Conservation (phyloP, 1,284 basidiomycete genomes). For the Ceratobasidium sp. region DNA sequence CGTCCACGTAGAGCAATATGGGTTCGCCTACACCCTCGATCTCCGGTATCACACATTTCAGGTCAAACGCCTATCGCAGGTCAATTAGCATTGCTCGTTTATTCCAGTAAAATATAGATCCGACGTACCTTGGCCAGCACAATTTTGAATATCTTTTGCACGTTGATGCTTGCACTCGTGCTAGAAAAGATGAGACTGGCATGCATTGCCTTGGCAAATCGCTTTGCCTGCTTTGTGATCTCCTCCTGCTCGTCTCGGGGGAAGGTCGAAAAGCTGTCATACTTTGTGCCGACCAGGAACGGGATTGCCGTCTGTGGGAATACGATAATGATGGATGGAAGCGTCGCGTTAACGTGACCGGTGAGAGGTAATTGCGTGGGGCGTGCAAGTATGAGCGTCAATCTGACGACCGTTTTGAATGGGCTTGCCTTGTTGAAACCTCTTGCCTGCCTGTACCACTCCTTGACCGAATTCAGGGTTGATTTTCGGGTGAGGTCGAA, state of each 20-base stretch:
- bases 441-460: slow-evolving; percentile 98
- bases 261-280: slow-evolving; percentile 95
- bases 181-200: slow-evolving; percentile 98
- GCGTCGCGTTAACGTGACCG: background rate
- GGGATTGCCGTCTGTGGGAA: slow-evolving; percentile 86
- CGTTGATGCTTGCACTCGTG: slow-evolving; percentile 97
- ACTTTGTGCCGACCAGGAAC: slow-evolving; percentile 97
- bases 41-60: slow-evolving; percentile 96
- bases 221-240: slow-evolving; percentile 95
- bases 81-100: slow-evolving; percentile 53
- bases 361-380: slow-evolving; percentile 12
- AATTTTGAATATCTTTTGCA: slow-evolving; percentile 99
- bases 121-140: slow-evolving; percentile 73
- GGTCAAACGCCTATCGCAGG: slow-evolving; percentile 72
- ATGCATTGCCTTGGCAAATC: slow-evolving; percentile 98
- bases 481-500: slow-evolving; percentile 97
- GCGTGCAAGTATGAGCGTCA: background rate
- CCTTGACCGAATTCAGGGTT: slow-evolving; percentile 97
- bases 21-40: slow-evolving; percentile 95
- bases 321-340: slow-evolving; percentile 17
- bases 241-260: slow-evolving; percentile 98
- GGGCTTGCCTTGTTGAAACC: slow-evolving; percentile 93
- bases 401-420: background rate
- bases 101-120: background rate
- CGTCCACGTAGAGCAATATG: slow-evolving; percentile 90